These are phyloP conservation scores for Sporothrix brasiliensis DNA, from an alignment of 2,329 filamentous ascomycete genomes.

Conservation along the genomic window DNA sequence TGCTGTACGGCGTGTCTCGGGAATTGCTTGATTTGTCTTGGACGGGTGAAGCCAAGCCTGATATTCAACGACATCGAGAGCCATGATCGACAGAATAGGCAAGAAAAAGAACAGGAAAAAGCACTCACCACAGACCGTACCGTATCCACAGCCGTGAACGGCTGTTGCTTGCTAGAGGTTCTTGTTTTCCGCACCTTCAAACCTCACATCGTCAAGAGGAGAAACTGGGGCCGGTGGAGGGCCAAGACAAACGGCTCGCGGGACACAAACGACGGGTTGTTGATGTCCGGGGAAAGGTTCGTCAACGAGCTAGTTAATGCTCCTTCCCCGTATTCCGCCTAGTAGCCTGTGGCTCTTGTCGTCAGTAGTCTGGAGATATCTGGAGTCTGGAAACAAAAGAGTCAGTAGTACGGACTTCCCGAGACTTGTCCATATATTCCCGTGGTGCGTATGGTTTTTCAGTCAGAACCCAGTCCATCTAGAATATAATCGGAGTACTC, in stretches of 20 bases:
- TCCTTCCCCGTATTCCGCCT: slow-evolving; percentile 12
- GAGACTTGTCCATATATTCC: not conserved
- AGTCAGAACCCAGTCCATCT: too few species aligned
- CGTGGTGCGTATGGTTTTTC: too few species aligned
- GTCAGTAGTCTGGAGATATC: slow-evolving; percentile 23
- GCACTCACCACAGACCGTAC: not conserved
- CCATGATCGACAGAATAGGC: too few species aligned
- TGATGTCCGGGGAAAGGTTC: not conserved
- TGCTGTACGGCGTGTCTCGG: not conserved
- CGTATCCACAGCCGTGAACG: not conserved
- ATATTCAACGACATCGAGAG: not conserved
- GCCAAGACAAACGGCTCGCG: not conserved
- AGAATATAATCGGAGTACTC: too few species aligned
- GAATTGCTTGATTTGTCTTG: slow-evolving; percentile 8
- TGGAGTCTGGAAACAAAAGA: not conserved
- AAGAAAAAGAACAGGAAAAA: too few species aligned
- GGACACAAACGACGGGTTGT: not conserved
- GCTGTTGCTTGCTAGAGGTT: not conserved
- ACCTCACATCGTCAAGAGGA: not conserved
- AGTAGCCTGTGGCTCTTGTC: slow-evolving; percentile 22
- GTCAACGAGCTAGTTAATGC: not conserved
- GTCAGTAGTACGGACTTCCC: slow-evolving; percentile 18
- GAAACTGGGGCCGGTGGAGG: not conserved
- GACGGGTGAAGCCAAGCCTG: not conserved
- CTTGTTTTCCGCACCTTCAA: not conserved